phyloP scores from a whole-genome alignment of 768 basidiomycete genomes.

The Phylloporus sp. region DNA sequence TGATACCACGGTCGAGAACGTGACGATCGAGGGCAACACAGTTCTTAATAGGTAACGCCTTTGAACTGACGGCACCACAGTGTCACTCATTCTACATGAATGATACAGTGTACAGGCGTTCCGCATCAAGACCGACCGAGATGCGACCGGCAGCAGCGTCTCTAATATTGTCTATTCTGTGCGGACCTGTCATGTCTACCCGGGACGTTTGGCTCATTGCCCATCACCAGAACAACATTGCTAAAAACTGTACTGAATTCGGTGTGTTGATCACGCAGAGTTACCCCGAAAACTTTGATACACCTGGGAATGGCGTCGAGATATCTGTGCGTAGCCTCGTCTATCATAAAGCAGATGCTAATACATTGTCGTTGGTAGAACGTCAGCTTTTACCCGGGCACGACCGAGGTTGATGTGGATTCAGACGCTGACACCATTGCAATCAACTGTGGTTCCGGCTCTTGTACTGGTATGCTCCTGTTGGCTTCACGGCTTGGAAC shows the following conservation, averaged over 20 bases:
- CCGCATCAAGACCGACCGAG: slow-evolving; percentile 55
- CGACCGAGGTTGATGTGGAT: slow-evolving; percentile 41
- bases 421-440: slow-evolving; percentile 44
- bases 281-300: slow-evolving; percentile 51
- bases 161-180: slow-evolving; percentile 48
- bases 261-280: slow-evolving; percentile 64
- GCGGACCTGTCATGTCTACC: slow-evolving; percentile 3
- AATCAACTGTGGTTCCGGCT: slow-evolving; percentile 51
- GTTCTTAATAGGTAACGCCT: slow-evolving; percentile 48
- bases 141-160: slow-evolving; percentile 46
- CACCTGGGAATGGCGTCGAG: slow-evolving; percentile 53
- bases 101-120: slow-evolving; percentile 45
- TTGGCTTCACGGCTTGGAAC: neutral
- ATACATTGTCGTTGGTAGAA: slow-evolving; percentile 30
- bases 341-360: neutral
- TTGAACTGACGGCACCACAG: neutral
- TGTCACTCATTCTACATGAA: neutral
- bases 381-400: slow-evolving; percentile 44
- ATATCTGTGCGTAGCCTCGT: slow-evolving; percentile 45
- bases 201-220: neutral
- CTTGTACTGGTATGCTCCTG: slow-evolving; percentile 43
- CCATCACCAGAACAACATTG: slow-evolving; percentile 47
- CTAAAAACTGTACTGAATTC: slow-evolving; percentile 42
- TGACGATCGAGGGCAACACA: slow-evolving; percentile 49
- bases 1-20: slow-evolving; percentile 40